These are phyloP conservation scores for Paramyrothecium roridum DNA, from an alignment of 2,329 filamentous ascomycete species.

Conservation along the genomic window DNA sequence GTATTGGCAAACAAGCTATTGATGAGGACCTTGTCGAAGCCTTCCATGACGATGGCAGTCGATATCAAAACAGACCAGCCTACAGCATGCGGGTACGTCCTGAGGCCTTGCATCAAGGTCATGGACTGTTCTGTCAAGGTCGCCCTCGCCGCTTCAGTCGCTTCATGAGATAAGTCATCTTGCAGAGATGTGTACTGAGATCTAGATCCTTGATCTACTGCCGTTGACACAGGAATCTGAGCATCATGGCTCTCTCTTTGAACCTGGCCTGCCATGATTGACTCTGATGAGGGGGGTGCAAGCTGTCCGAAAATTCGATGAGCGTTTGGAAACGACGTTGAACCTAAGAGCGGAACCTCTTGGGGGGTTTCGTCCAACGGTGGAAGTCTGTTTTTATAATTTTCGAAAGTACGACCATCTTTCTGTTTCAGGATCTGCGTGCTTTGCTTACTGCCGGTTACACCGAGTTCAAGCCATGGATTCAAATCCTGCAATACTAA, in stretches of 20 bases:
- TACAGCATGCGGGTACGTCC: conserved; percentile 20
- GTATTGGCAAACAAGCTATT: conserved; percentile 21
- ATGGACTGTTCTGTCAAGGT: conserved; percentile 9
- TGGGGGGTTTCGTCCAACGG: too few species aligned
- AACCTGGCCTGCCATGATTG: not conserved
- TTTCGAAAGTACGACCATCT: too few species aligned
- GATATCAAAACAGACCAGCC: conserved; percentile 23
- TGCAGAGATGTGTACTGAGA: not conserved
- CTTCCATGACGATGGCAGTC: conserved; percentile 30
- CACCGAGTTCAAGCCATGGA: too few species aligned
- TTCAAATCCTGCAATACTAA: too few species aligned
- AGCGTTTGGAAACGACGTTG: too few species aligned
- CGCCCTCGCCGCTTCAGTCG: not conserved
- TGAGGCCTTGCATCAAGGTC: conserved; percentile 11
- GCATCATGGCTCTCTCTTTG: not conserved
- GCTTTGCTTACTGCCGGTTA: too few species aligned
- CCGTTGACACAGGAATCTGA: not conserved
- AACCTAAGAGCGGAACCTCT: too few species aligned
- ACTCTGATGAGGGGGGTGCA: too few species aligned
- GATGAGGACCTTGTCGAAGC: conserved; percentile 17
- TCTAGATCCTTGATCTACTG: not conserved
- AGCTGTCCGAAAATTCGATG: too few species aligned
- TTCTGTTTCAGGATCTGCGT: too few species aligned
- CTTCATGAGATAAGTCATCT: not conserved
- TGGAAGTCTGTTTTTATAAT: too few species aligned